These are phyloP conservation scores for Drosera spatulata DNA, from an alignment of 179 eudicot genomes.

Conservation along the genomic window DNA sequence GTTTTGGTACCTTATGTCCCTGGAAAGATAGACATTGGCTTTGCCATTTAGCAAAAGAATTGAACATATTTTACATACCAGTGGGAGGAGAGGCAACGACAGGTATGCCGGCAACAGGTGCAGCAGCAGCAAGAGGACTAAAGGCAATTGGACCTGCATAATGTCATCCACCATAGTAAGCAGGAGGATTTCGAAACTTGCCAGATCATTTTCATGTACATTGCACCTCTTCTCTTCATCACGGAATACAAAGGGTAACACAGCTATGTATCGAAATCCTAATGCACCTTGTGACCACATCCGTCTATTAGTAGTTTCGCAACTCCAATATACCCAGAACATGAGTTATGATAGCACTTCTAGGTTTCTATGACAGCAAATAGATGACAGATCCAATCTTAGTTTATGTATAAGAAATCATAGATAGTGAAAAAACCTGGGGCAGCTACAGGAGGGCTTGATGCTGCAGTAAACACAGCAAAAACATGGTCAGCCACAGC, in stretches of 20 bases:
- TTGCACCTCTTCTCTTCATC: not conserved
- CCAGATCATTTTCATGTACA: not conserved
- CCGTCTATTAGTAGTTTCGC: no score
- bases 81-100: slow-evolving; percentile 5
- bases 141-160: slow-evolving; percentile 29
- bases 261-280: no score
- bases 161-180: not conserved
- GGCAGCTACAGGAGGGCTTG: slow-evolving; percentile 34
- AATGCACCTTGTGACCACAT: no score
- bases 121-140: slow-evolving; percentile 25
- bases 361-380: no score
- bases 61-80: not conserved
- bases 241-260: no score
- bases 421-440: slow-evolving; percentile 18
- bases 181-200: not conserved
- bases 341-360: no score
- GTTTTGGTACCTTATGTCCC: no score
- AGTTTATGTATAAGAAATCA: not conserved
- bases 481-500: not conserved
- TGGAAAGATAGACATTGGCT: not conserved
- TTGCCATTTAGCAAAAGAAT: not conserved
- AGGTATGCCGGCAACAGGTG: slow-evolving; percentile 15
- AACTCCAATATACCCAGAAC: no score
- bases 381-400: not conserved
- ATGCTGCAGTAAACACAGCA: slow-evolving; percentile 17